Base-by-base conservation (phyloP, 2,329 filamentous ascomycete genomes). In the Aspergillus proliferans region DNA sequence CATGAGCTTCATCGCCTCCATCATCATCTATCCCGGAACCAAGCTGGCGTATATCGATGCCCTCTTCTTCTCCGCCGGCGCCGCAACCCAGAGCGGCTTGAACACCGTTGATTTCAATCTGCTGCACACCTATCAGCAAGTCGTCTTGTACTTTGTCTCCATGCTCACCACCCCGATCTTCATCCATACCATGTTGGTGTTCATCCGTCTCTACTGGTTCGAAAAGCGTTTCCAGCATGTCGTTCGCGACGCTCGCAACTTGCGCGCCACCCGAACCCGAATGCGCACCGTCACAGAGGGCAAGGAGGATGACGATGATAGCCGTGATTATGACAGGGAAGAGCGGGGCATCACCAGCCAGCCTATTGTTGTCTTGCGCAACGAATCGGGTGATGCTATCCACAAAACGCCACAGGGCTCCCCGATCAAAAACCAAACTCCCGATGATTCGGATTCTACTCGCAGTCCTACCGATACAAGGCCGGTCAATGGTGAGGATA, bases 121-220 rank as follows among this genome's bases (percentile, higher is more conserved):
- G 9, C 72, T 90, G 30, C 82, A 80, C 54, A 85, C 83, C 4
- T 87, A 86, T 53, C 86, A 88, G 64, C 86, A 93, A 70, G 67
- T 88, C 39, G 77, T 87, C 45, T 72, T 94, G 22, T 90, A 86
- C 59, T 60, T 90, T 6, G 76, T 88, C 38, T 76, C 85, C 3
- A 84, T 89, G 76, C 59, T 88, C 10, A 83, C 85, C 22, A 95
- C 89, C 45, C 90, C 90, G 0, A 93, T 95, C 52, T 84, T 87
- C 43, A 85, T 95, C 59, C 84, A 95, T 63, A 82, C 87, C 2
- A 86, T 82, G 41, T 89, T 98, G 41, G 93, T 98, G 6, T 92
- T 95, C 59, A 78, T 97, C 12, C 86, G 93, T 22, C 76, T 98
- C 1, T 96, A 95, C 71, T 98, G 92, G 92, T 98, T 98, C 65